A percentile compares a stretch with the other conserved stretches of the same genome.
Evolutionary conservation across 331 rosid genomes (phyloP).

Genomic region (Cucumis variabilis): DNA sequence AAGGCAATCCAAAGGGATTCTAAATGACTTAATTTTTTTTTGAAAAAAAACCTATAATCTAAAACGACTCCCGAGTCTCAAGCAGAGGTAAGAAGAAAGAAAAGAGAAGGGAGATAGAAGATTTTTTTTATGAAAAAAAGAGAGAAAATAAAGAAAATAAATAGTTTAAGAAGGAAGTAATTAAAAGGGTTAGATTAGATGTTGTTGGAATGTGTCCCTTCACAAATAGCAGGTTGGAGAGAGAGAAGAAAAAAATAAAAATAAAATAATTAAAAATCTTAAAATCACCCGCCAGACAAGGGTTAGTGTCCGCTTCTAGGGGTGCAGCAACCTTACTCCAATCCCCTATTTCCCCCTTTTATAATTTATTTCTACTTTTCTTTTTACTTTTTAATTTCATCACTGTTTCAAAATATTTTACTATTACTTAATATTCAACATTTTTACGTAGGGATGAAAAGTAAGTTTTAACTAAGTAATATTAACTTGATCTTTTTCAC

Average conservation of each 20-base stretch:
- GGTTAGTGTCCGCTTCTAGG: slow-evolving; percentile 71
- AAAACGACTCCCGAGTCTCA: too few relatives aligned
- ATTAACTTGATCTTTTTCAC: too few relatives aligned
- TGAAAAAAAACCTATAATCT: too few relatives aligned
- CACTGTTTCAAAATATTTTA: neutral
- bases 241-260: slow-evolving; percentile 20
- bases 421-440: neutral
- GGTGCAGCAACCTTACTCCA: slow-evolving; percentile 60
- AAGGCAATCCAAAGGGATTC: too few relatives aligned
- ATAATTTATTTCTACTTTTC: neutral
- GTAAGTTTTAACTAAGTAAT: too few relatives aligned
- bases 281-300: slow-evolving; percentile 73
- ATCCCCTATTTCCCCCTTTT: slow-evolving; percentile 11
- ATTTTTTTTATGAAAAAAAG: too few relatives aligned
- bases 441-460: neutral
- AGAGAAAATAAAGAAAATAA: too few relatives aligned
- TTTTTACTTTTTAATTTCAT: neutral
- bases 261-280: slow-evolving; percentile 27
- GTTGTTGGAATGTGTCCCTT: slow-evolving; percentile 62
- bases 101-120: too few relatives aligned
- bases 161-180: too few relatives aligned
- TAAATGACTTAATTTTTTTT: too few relatives aligned
- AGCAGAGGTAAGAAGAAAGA: too few relatives aligned
- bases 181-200: slow-evolving; percentile 30
- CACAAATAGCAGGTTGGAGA: slow-evolving; percentile 42